Conservation (phyloP, 768 basidiomycete species). For the Erythrobasidium yunnanense region DNA sequence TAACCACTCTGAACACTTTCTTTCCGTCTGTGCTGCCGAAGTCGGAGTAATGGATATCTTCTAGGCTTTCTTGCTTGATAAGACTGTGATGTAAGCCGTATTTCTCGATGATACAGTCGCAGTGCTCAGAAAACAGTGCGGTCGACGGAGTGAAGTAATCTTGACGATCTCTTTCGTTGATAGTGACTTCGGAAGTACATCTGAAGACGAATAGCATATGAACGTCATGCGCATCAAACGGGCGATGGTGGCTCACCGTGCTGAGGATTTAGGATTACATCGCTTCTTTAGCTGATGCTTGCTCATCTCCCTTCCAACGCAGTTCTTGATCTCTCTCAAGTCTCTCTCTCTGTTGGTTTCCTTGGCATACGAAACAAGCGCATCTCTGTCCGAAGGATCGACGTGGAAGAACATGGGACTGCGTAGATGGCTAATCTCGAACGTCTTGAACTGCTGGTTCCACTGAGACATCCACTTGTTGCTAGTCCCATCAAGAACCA, state of each 20-base stretch:
- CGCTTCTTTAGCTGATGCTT: constrained; percentile 37
- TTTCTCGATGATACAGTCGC: constrained; percentile 28
- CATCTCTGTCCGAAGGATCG: constrained; percentile 34
- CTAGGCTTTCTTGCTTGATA: background rate
- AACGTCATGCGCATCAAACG: background rate
- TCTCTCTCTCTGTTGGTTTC: constrained; percentile 25
- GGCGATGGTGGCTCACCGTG: background rate
- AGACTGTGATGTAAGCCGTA: constrained; percentile 30
- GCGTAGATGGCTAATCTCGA: constrained; percentile 34
- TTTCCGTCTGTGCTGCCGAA: background rate
- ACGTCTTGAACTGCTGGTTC: constrained; percentile 30
- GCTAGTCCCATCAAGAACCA: constrained; percentile 31
- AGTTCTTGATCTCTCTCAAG: constrained; percentile 32
- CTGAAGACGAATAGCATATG: background rate
- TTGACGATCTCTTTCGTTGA: constrained; percentile 36
- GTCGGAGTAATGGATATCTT: background rate
- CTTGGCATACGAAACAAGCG: constrained; percentile 33
- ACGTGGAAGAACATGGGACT: constrained; percentile 38
- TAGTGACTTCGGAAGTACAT: constrained; percentile 17
- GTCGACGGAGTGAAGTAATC: constrained; percentile 37
- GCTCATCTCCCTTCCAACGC: constrained; percentile 35
- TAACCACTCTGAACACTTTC: constrained; percentile 6
- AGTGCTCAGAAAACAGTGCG: constrained; percentile 32
- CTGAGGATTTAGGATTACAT: background rate
- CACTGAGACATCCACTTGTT: constrained; percentile 28